Base-by-base conservation (phyloP, 1,284 basidiomycete genomes). In the Boletus hoseneyae region DNA sequence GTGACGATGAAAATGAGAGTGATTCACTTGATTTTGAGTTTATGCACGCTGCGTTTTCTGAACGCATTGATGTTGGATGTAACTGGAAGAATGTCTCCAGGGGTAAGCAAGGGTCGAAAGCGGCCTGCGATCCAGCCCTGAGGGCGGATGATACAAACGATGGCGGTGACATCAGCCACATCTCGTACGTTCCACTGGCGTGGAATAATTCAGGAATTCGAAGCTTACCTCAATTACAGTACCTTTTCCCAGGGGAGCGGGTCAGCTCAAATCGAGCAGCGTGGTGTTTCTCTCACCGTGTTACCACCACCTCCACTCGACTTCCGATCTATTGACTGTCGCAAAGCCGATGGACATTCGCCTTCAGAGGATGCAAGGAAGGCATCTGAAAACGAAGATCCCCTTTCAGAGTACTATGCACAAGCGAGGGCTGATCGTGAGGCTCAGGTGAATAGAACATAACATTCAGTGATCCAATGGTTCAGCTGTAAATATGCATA, bases 391-490 rank as follows among this genome's bases (percentile, higher is more conserved):
- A 45, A 42, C 7, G 57, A 69, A n/a, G 85, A 87, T 58, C 82
- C 84, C 1, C 68, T 87, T 44, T 78, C 77, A 3, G 75, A 80
- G 52, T 85, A 84, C 57, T 86, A 86, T 54, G 72, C 67, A 2
- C 68, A 73, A 54, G 85, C 83, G 5, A 74, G 66, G 44, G 76
- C 72, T 30, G 76, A 79, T 46, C 65, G 57, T 33, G 73, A 78
- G 37, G 65, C 66, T 25, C 67, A 65, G 56, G 79, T 77, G 25
- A 62, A 75, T 52, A 41, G 42, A n/a, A n/a, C n/a, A n/a, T n/a
- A 27, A 1, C 10, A 12, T 9, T 47, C 0, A 3, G 21, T 27
- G 21, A 19, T 41, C 6, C 2, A 7, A 29, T 1, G 0, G 3
- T 38, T 35, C 34, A 11, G 12, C 13, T 41, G 43, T 5, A 42